Base-by-base conservation (phyloP, 176 grass and related monocot species). In the Poa pratensis region DNA sequence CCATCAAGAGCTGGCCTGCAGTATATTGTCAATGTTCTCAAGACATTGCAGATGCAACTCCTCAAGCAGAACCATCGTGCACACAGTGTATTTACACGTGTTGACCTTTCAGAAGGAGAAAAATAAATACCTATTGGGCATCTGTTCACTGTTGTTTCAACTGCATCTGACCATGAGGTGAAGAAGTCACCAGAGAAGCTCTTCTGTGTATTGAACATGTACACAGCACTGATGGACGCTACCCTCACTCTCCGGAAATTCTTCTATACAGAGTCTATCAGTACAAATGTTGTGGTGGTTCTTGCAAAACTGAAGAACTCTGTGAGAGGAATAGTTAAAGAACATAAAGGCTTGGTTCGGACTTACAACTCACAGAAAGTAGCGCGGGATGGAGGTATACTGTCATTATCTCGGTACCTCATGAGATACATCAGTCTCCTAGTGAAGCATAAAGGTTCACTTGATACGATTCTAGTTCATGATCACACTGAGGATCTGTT, bases 121-220 rank as follows among this genome's bases (percentile, higher is more conserved):
- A 61, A 0, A 80, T n/a, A n/a, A n/a, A n/a, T n/a, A 80, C 77
- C 69, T 80, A 34, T 80, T 49, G 14, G 13, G 30, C 28, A 14
- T 28, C 46, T 86, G 19, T 45, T 80, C 0, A 3, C n/a, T 49
- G 52, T 86, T 52, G 84, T 68, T 22, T 73, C 26, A 74, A 60
- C 37, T 51, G 68, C 60, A 78, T 60, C 70, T 64, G 76, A 42
- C 65, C 78, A 18, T 76, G 50, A 3, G 40, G 45, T 9, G 6
- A 45, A 20, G 22, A 85, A 53, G 83, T 57, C 83, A 17, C 83
- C 83, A 3, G 83, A 85, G 45, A 69, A 78, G 83, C 62, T 85
- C 35, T 85, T 85, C 22, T 85, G 48, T 57, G 63, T 77, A 68
- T 8, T 85, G 50, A 67, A 67, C 83, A 85, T 85, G 83, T 9